phyloP scores from a whole-genome alignment of 108 stramenopile species.

The Nitzschia sp. region DNA sequence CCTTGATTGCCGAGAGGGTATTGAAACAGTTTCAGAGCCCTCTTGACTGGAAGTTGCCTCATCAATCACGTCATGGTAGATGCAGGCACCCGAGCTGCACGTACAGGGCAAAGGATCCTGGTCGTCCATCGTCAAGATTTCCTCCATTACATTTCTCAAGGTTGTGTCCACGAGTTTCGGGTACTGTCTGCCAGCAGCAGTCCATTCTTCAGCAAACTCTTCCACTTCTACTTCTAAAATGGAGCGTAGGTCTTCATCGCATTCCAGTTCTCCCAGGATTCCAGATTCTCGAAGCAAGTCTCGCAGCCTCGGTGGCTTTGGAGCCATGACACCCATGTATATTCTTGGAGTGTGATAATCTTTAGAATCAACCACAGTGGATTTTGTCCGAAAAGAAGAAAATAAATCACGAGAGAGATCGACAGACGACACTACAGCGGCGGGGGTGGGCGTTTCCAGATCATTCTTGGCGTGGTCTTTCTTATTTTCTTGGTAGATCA shows the following conservation, averaged over 20 bases:
- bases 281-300: constrained; percentile 11
- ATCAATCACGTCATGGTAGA: neutral
- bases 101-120: neutral
- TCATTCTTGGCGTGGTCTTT: neutral
- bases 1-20: neutral
- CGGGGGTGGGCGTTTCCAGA: neutral
- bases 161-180: neutral
- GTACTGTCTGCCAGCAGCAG: neutral
- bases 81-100: neutral
- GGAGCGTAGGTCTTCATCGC: neutral
- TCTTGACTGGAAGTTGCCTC: neutral
- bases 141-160: constrained; percentile 6
- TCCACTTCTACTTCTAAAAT: neutral
- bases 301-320: constrained; percentile 7
- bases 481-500: constrained; percentile 6
- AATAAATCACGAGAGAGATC: neutral
- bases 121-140: constrained; percentile 1
- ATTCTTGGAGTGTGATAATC: neutral
- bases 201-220: neutral
- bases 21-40: neutral
- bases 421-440: neutral
- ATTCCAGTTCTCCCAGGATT: constrained; percentile 7
- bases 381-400: neutral
- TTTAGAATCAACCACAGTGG: neutral
- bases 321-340: neutral